A percentile compares a stretch with the other conserved stretches of the same genome.
Evolutionary conservation across 169 alveolate species (phyloP).

Genomic region (Neospora caninum): DNA sequence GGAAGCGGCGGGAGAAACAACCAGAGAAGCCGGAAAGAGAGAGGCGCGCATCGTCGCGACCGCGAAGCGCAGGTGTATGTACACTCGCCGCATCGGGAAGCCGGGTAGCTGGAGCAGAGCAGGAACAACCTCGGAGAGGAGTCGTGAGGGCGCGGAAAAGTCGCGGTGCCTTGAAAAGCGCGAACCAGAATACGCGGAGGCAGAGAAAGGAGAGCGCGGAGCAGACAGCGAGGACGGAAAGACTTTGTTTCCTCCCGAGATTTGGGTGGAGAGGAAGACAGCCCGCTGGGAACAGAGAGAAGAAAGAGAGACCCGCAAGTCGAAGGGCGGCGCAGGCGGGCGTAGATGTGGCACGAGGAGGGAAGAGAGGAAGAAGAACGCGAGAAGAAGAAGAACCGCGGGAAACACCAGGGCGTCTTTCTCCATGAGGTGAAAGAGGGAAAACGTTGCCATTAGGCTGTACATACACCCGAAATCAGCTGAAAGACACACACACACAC

Average conservation of each 20-base stretch:
- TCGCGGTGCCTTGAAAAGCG: too few species aligned
- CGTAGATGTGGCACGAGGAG: neutral
- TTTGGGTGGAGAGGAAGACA: too few species aligned
- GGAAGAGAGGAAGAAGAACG: neutral
- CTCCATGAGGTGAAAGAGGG: conserved; percentile 18
- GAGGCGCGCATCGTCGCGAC: neutral
- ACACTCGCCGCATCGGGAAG: conserved; percentile 4
- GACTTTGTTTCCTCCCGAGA: too few species aligned
- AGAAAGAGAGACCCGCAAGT: neutral
- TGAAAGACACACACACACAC: neutral
- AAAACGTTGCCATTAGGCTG: neutral
- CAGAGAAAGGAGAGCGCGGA: neutral
- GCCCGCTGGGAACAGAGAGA: too few species aligned
- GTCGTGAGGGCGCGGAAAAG: too few species aligned
- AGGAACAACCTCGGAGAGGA: neutral
- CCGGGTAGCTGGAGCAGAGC: neutral
- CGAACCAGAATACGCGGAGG: neutral
- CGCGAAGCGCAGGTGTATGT: neutral
- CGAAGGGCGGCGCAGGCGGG: neutral
- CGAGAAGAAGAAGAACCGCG: neutral
- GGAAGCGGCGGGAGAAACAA: neutral
- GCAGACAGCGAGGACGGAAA: too few species aligned
- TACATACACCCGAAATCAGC: conserved; percentile 6
- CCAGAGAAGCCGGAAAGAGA: neutral
- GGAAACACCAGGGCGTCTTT: conserved; percentile 19